Percentiles rank a stretch among this genome's conserved stretches.
Conservation (phyloP, 495 filamentous ascomycete species). For the Aspergillus incahuasiensis region DNA sequence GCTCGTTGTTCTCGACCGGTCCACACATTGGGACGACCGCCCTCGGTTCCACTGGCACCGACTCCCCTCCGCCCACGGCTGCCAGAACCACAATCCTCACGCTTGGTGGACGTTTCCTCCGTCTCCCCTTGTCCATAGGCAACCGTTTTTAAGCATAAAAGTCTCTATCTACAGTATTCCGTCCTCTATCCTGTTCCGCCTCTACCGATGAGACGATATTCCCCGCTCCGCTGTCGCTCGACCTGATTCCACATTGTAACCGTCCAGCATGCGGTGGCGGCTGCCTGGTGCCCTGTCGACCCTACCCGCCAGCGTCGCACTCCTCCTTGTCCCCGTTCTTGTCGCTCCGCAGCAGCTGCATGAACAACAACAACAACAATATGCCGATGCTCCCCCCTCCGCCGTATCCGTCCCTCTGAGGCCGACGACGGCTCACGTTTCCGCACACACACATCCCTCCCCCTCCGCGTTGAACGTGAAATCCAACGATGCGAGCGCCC, state of each 20-base stretch:
- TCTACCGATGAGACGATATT: slow-evolving; percentile 1
- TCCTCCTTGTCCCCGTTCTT: slow-evolving; percentile 40
- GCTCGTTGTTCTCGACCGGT: slow-evolving; percentile 6
- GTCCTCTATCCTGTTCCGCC: neutral
- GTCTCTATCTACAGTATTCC: neutral
- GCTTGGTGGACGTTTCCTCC: neutral
- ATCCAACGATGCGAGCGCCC: slow-evolving; percentile 84
- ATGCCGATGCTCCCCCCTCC: slow-evolving; percentile 26
- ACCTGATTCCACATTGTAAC: slow-evolving; percentile 24
- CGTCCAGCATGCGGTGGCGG: slow-evolving; percentile 46
- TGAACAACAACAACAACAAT: slow-evolving; percentile 22
- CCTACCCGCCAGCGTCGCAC: slow-evolving; percentile 47
- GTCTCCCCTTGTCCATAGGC: neutral
- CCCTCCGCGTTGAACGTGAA: slow-evolving; percentile 34
- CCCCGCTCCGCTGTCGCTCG: neutral
- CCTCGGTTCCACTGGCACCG: slow-evolving; percentile 13
- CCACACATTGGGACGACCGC: slow-evolving; percentile 12
- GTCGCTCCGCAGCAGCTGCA: slow-evolving; percentile 48
- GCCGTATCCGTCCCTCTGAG: slow-evolving; percentile 31
- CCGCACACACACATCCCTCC: slow-evolving; percentile 6
- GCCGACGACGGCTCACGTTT: slow-evolving; percentile 19
- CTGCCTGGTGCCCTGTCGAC: slow-evolving; percentile 44
- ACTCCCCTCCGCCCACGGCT: slow-evolving; percentile 5
- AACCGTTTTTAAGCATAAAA: too few species aligned
- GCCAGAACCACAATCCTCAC: neutral